Evolutionary conservation across 2,329 filamentous ascomycete species (phyloP).

Genomic region (Exophiala alcalophila): DNA sequence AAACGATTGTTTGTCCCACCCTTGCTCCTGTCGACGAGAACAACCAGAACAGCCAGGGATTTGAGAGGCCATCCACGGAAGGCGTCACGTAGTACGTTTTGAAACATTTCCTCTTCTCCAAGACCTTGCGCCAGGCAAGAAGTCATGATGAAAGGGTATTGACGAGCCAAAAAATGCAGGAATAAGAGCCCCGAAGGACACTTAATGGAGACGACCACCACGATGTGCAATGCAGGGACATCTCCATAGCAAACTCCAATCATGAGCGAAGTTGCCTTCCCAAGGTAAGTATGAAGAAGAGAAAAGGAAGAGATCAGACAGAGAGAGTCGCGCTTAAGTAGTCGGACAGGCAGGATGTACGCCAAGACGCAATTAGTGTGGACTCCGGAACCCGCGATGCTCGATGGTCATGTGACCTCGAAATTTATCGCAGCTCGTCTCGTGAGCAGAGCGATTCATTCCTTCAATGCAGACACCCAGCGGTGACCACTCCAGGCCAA

Average conservation of each 20-base stretch:
- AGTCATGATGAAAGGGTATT: slow-evolving; percentile 28
- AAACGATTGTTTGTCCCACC: too few relatives aligned
- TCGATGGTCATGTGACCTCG: slow-evolving; percentile 1
- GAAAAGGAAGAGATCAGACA: slow-evolving; percentile 6
- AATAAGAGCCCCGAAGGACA: slow-evolving; percentile 30
- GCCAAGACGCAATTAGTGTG: slow-evolving; percentile 1
- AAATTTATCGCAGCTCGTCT: not conserved
- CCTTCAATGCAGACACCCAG: slow-evolving; percentile 6
- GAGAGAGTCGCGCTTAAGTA: too few relatives aligned
- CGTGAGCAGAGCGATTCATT: too few relatives aligned
- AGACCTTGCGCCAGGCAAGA: slow-evolving; percentile 23
- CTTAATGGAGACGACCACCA: slow-evolving; percentile 24
- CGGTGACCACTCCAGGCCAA: not conserved
- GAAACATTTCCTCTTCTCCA: slow-evolving; percentile 29
- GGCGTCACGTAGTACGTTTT: too few relatives aligned
- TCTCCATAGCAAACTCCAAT: slow-evolving; percentile 19
- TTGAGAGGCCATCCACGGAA: too few relatives aligned
- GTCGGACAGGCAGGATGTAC: too few relatives aligned
- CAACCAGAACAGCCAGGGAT: too few relatives aligned
- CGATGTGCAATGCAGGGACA: slow-evolving; percentile 31
- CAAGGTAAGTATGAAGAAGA: slow-evolving; percentile 29
- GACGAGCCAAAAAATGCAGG: slow-evolving; percentile 30
- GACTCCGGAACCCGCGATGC: not conserved
- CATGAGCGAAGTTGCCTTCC: slow-evolving; percentile 24
- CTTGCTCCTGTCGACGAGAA: too few relatives aligned